These are phyloP conservation scores for Pseudozyma hubeiensis DNA, from an alignment of 1,284 basidiomycete genomes.

Conservation along the genomic window DNA sequence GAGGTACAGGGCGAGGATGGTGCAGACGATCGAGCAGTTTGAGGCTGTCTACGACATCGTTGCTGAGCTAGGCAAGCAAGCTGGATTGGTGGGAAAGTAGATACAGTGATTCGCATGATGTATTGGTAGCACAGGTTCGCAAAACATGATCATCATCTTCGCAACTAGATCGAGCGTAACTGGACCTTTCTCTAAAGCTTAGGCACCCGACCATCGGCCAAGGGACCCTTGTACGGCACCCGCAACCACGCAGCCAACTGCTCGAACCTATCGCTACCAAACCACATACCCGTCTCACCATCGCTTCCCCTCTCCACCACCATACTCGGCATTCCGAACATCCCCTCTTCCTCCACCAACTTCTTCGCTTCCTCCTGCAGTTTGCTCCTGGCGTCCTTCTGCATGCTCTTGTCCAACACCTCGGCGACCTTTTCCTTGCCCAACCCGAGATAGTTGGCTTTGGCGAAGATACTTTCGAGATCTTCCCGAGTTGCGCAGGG, in stretches of 20 bases:
- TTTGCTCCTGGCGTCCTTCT: constrained; percentile 17
- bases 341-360: constrained; percentile 38
- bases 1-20: constrained; percentile 53
- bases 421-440: constrained; percentile 14
- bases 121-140: neutral
- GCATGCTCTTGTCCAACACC: constrained; percentile 24
- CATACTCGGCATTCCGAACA: constrained; percentile 59
- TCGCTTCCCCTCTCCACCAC: constrained; percentile 30
- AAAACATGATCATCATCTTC: too few species aligned
- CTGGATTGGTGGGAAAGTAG: constrained; percentile 1
- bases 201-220: constrained; percentile 42
- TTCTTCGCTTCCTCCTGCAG: constrained; percentile 34
- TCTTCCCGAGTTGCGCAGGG: constrained; percentile 37
- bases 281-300: constrained; percentile 35
- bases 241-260: constrained; percentile 54
- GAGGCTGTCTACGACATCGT: constrained; percentile 37
- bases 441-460: constrained; percentile 15
- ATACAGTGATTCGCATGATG: neutral
- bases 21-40: constrained; percentile 58
- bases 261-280: constrained; percentile 58
- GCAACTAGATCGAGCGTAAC: too few species aligned
- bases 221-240: constrained; percentile 52
- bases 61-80: constrained; percentile 3
- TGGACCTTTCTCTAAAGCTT: constrained; percentile 27
- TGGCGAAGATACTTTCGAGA: constrained; percentile 33